Base-by-base conservation (phyloP, 2,329 filamentous ascomycete species). In the Talaromyces rugulosus region DNA sequence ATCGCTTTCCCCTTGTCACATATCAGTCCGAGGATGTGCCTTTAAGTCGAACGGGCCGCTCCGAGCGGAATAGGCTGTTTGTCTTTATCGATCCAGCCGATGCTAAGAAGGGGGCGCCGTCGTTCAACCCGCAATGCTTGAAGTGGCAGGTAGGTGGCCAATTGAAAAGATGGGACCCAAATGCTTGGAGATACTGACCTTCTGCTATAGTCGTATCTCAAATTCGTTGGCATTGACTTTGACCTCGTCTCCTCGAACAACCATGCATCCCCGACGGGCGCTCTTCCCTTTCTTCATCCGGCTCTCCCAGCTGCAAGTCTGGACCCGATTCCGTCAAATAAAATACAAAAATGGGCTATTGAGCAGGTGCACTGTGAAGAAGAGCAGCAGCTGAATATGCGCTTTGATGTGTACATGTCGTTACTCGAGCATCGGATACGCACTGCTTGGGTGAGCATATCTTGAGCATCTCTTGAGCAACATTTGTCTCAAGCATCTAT, bases 111-210 rank as follows among this genome's bases (percentile, higher is more conserved):
- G 87, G 87, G 4, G 78, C 81, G 33, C 90, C 92, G 30, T 96
- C 91, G 66, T 96, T 89, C 78, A 98, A 98, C 74, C 95, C 95
- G 11, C 87, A 88, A 62, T 99, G 95, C 80, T 81, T 98, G 71
- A 96, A 94, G 81, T 98, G 92, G 92, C 95, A 98, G 90, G 92
- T 94, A 70, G 67, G 86, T 47, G 18, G 27, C 23, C 30, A 18
- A 27, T 27, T 47, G 30, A 62, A 31, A 42, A 27, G 23, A 23
- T 23, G 23, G 1, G 23, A 23, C 23, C 23, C 23, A 28, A 34
- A 18, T 16, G 51, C 51, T 14, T 54, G 23, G 23, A 40, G 36
- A 40, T 40, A 14, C 34, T 47, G 36, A 34, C 8, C 60, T 9
- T 59, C 60, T 56, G 27, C 5, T 2, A 31, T 42, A 96, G 92